phyloP scores from a whole-genome alignment of 331 rosid genomes.

The Phaseolus coccineus region DNA sequence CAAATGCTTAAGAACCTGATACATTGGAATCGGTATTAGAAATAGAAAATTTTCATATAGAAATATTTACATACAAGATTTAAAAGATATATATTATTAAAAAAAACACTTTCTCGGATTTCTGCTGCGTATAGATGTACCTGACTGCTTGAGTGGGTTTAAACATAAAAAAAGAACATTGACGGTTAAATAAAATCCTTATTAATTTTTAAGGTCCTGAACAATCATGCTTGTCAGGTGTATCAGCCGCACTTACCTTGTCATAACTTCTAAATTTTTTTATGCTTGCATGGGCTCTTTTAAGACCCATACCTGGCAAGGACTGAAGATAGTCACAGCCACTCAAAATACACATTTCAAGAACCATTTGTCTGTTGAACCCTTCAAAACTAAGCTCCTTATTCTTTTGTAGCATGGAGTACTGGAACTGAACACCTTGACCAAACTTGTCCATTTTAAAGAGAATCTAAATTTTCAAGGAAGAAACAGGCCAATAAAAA shows the following conservation, averaged over 20 bases:
- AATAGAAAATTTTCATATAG: slow-evolving; percentile 40
- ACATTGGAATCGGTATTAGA: slow-evolving; percentile 41
- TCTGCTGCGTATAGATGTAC: not conserved
- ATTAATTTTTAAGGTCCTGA: slow-evolving; percentile 6
- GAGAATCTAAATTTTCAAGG: slow-evolving; percentile 70
- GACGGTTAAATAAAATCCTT: slow-evolving; percentile 7
- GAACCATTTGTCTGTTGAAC: slow-evolving; percentile 85
- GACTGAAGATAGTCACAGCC: slow-evolving; percentile 96
- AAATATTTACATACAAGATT: slow-evolving; percentile 7
- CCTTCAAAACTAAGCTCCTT: slow-evolving; percentile 88
- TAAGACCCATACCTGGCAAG: slow-evolving; percentile 97
- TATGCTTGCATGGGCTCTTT: slow-evolving; percentile 87
- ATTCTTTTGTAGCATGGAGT: slow-evolving; percentile 73
- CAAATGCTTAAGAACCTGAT: slow-evolving; percentile 88
- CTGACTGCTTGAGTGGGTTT: slow-evolving; percentile 8
- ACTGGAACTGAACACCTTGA: slow-evolving; percentile 84
- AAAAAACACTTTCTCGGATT: not conserved
- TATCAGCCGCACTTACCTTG: slow-evolving; percentile 60
- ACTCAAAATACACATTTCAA: slow-evolving; percentile 96
- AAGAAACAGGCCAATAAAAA: slow-evolving; percentile 42
- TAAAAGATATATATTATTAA: not conserved
- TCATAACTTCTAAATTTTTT: slow-evolving; percentile 80
- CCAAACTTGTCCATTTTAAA: slow-evolving; percentile 97
- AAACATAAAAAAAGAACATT: slow-evolving; percentile 7
- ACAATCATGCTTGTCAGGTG: slow-evolving; percentile 13